Base-by-base conservation (phyloP, 371 early-diverging fungal genomes). In the Mucor mucedo region DNA sequence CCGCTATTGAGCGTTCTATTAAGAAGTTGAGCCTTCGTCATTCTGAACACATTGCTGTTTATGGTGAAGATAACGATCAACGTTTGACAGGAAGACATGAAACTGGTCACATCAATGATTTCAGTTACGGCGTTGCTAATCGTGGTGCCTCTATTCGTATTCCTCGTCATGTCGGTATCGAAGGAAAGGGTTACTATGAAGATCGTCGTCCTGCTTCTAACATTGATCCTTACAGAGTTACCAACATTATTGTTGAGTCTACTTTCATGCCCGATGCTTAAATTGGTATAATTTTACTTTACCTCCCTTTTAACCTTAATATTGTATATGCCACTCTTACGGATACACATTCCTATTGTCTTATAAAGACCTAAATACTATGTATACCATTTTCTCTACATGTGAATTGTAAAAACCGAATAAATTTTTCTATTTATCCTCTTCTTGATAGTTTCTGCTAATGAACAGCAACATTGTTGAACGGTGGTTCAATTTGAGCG, bases 111-210 rank as follows among this genome's bases (percentile, higher is more conserved):
- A 87, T 87, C 61, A 63, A 76, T 47, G 65, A 79, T n/a, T 87
- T 87, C 79, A 76, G 72, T 30, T 84, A 73, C 57, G 87, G 87
- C 62, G 83, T 85, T 49, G 87, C 87, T 47, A 80, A 87, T 72
- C 82, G 87, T 65, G 87, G 87, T 57, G 84, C 85, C n/a, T 85
- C 86, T 42, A 87, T 87, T 66, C 84, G 87, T 76, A 87, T 87
- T 66, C 85, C 87, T 55, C 80, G 87, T 33, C 85, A 83, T 57
- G 85, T 84, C 16, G 84, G 85, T 62, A 82, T 75, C 57, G 76
- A 79, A 62, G 87, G 87, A 32, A 81, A 82, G 62, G 87, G 87
- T 39, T 86, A 86, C 62, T 70, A 84, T 62, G 87, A 86, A 69
- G 87, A 86, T 69, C 73, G 87, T 58, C 70, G 87, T 30, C 87